Percentiles rank a stretch among this genome's conserved stretches.
Evolutionary conservation across 225 moss, liverwort and hornwort genomes (phyloP).

Genomic region (Antitrichia curtipendula): DNA sequence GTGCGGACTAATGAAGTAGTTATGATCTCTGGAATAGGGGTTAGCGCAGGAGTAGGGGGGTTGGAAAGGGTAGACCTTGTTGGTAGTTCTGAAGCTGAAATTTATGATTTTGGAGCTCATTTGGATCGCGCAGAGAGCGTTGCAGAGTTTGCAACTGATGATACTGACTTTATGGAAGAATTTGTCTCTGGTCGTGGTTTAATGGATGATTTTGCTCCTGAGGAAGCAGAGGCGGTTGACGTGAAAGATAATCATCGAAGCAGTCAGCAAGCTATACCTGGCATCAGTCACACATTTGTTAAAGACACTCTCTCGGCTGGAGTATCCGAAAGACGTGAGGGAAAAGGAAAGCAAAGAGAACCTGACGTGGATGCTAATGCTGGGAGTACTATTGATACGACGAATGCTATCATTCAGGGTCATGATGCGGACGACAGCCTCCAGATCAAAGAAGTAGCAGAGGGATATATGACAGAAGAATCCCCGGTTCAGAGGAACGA

Average conservation of each 20-base stretch:
- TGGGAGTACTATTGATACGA: conserved; percentile 52
- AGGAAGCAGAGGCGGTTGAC: conserved; percentile 37
- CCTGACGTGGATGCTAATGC: conserved; percentile 36
- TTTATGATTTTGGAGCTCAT: conserved; percentile 36
- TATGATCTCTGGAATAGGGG: conserved; percentile 38
- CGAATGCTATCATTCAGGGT: conserved; percentile 44
- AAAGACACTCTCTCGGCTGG: conserved; percentile 27
- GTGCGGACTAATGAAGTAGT: conserved; percentile 41
- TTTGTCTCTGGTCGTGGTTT: conserved; percentile 48
- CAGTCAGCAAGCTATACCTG: conserved; percentile 51
- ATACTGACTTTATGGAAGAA: conserved; percentile 49
- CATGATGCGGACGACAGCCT: conserved; percentile 13
- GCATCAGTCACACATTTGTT: conserved; percentile 15
- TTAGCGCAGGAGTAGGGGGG: conserved; percentile 32
- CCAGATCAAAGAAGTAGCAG: conserved; percentile 33
- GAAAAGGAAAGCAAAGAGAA: conserved; percentile 29
- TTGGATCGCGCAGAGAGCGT: conserved; percentile 50
- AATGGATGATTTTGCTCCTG: conserved; percentile 52
- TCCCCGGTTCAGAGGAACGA: conserved; percentile 32
- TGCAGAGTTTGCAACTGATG: conserved; percentile 53
- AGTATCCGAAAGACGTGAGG: conserved; percentile 41
- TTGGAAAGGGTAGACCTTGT: conserved; percentile 45
- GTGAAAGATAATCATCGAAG: conserved; percentile 38
- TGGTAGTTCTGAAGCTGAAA: conserved; percentile 55
- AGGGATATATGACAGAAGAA: conserved; percentile 20